These are phyloP conservation scores for Candida yuanshanica DNA, from an alignment of 805 yeast species.

Conservation along the genomic window DNA sequence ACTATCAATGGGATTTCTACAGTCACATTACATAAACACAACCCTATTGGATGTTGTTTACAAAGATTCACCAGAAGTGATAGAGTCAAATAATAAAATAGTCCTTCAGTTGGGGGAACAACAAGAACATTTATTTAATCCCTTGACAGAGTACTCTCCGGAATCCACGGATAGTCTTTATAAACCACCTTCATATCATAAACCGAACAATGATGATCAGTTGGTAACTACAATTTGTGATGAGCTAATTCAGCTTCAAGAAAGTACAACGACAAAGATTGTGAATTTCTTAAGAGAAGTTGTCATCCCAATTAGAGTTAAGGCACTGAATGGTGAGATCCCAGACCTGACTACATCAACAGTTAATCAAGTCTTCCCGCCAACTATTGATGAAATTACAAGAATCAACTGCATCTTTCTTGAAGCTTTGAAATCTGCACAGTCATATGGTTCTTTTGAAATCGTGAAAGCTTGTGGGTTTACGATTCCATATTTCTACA, in stretches of 20 bases:
- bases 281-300: conserved; percentile 75
- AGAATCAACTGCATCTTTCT: conserved; percentile 81
- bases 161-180: conserved; percentile 75
- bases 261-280: conserved; percentile 59
- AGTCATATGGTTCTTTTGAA: conserved; percentile 67
- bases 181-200: conserved; percentile 43
- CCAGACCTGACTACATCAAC: conserved; percentile 53
- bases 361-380: conserved; percentile 81
- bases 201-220: conserved; percentile 25
- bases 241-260: conserved; percentile 68
- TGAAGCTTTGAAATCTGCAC: conserved; percentile 65
- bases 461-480: conserved; percentile 74
- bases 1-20: conserved; percentile 52
- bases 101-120: conserved; percentile 81
- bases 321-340: conserved; percentile 51
- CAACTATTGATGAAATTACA: conserved; percentile 91
- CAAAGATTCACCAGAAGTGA: conserved; percentile 41
- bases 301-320: conserved; percentile 70
- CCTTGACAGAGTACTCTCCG: conserved; percentile 86
- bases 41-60: conserved; percentile 72
- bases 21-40: conserved; percentile 42
- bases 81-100: conserved; percentile 66
- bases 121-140: conserved; percentile 83
- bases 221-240: conserved; percentile 49
- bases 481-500: conserved; percentile 84